phyloP scores from a whole-genome alignment of 306 rosid genomes.

The Cercis canadensis region DNA sequence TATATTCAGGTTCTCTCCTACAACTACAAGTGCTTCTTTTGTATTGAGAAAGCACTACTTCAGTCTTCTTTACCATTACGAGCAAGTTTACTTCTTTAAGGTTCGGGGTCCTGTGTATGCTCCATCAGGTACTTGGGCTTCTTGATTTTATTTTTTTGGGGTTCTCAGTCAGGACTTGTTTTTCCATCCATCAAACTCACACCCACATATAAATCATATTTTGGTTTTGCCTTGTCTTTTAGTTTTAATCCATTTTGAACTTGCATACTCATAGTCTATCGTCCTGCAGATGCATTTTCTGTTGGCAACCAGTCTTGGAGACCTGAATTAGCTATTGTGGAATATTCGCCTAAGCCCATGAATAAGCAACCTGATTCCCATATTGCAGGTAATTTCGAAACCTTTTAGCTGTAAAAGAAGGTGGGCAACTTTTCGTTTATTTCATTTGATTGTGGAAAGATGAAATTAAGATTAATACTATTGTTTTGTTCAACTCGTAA shows the following conservation, averaged over 20 bases:
- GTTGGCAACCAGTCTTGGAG: conserved; percentile 56
- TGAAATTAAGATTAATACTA: too few relatives aligned
- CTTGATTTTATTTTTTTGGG: too few relatives aligned
- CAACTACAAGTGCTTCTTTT: conserved; percentile 94
- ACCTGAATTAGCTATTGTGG: conserved; percentile 74
- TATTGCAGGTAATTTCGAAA: conserved; percentile 51
- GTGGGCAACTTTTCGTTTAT: too few relatives aligned
- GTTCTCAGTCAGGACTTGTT: not conserved
- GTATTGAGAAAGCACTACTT: conserved; percentile 85
- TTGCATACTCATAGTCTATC: not conserved
- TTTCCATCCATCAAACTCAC: too few relatives aligned
- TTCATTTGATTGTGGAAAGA: not conserved
- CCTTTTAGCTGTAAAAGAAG: not conserved
- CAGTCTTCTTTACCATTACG: conserved; percentile 84
- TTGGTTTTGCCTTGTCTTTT: too few relatives aligned
- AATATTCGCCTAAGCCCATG: conserved; percentile 63
- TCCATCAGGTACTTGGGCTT: conserved; percentile 55
- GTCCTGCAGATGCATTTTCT: conserved; percentile 56
- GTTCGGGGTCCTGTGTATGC: conserved; percentile 63
- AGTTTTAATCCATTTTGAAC: too few relatives aligned
- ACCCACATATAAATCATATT: too few relatives aligned
- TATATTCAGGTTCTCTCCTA: conserved; percentile 79
- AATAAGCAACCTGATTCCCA: conserved; percentile 42
- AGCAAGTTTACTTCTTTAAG: conserved; percentile 81
- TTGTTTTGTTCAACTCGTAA: too few relatives aligned